phyloP scores from a whole-genome alignment of 805 yeast species.

The Saccharomyces jurei region DNA sequence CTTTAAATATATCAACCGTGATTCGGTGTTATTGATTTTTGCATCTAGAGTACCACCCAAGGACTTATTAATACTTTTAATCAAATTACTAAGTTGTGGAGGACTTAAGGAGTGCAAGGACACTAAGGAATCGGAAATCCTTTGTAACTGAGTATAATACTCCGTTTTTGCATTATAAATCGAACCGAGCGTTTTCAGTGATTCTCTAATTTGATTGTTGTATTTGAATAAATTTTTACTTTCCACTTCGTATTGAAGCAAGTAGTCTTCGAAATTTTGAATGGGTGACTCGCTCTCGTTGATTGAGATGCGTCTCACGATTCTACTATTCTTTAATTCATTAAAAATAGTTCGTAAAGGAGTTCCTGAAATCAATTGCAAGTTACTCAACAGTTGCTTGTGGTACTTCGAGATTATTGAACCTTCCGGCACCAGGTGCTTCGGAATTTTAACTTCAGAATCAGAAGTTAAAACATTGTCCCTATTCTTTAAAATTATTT shows the following conservation, averaged over 20 bases:
- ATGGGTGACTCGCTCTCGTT: slow-evolving; percentile 1
- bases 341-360: slow-evolving; percentile 29
- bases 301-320: slow-evolving; percentile 13
- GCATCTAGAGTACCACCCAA: slow-evolving; percentile 3
- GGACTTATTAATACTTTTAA: slow-evolving; percentile 16
- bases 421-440: slow-evolving; percentile 13
- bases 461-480: slow-evolving; percentile 22
- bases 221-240: slow-evolving; percentile 17
- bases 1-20: slow-evolving; percentile 43
- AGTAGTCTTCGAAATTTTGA: slow-evolving; percentile 20
- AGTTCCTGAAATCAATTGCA: slow-evolving; percentile 18
- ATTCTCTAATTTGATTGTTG: slow-evolving; percentile 30
- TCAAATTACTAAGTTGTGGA: slow-evolving; percentile 9
- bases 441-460: slow-evolving; percentile 18
- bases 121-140: slow-evolving; percentile 72
- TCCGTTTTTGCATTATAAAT: slow-evolving; percentile 73
- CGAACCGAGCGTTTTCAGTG: slow-evolving; percentile 46
- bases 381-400: slow-evolving; percentile 19
- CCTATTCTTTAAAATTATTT: slow-evolving; percentile 40
- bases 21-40: slow-evolving; percentile 27
- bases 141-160: slow-evolving; percentile 79
- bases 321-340: slow-evolving; percentile 25
- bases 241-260: slow-evolving; percentile 18
- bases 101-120: slow-evolving; percentile 33
- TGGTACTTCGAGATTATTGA: slow-evolving; percentile 28